Evolutionary conservation across 495 filamentous ascomycete genomes (phyloP), one percentile per base, ranked within the genome.

Genomic region (Tuber brumale): DNA sequence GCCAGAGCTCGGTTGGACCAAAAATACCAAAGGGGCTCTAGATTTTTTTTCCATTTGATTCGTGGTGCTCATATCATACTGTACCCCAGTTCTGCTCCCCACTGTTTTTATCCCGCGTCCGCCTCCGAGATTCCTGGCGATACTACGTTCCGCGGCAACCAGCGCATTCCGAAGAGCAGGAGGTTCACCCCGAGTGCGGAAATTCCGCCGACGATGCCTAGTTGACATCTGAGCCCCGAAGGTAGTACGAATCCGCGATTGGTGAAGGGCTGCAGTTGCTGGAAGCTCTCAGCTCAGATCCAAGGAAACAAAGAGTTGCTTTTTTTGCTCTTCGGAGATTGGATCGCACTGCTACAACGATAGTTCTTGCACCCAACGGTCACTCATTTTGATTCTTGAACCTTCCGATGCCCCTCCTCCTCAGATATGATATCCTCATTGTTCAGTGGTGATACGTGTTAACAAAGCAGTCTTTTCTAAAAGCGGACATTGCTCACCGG

Each of bases 241-340:
- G 57, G 27, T 66, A 18, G 27, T 18, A 66, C 31, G 16, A 35
- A 18, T 27, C 27, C 27, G 31, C 27, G 16, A 66, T 66, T 66
- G 57, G 57, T 18, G 27, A 66, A 66, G 27, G 57, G 57, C 27
- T 35, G 12, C 5, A 66, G 27, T 7, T 35, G 27, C 51, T 61
- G n/a, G 10, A 14, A 61, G 51, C 57, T 35, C 5, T 66, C 57
- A 66, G 57, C 57, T 35, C 27, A 35, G 57, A 27, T 66, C 16
- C 57, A 18, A 31, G 14, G 27, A 61, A 3, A 31, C 3, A 0
- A 31, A 61, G 4, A 14, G 12, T 35, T 35, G 12, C 27, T 35
- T 66, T 57, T 31, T 61, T 61, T 66, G 16, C n/a, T 57, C 51
- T 57, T 57, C 51, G 57, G 27, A 66, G 57, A 66, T 66, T 66